phyloP scores from a whole-genome alignment of 805 yeast genomes.

The Saccharomycopsis oosterbeekiorum region DNA sequence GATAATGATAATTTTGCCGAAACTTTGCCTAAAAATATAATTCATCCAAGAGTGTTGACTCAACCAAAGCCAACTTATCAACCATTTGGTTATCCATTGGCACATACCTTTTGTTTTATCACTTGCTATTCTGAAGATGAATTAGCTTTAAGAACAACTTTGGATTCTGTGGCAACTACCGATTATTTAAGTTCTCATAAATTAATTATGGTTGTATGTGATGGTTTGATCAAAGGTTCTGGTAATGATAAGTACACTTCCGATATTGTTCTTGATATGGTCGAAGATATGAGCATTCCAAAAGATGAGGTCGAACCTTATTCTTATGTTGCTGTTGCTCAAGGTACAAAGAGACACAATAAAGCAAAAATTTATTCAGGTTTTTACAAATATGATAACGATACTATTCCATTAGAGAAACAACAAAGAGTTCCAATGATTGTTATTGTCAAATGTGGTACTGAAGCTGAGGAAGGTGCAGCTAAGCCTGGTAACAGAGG shows the following conservation, averaged over 20 bases:
- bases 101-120: constrained; percentile 65
- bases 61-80: constrained; percentile 87
- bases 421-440: constrained; percentile 82
- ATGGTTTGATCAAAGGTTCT: constrained; percentile 89
- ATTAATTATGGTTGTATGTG: constrained; percentile 76
- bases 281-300: constrained; percentile 66
- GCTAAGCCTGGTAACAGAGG: constrained; percentile 91
- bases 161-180: constrained; percentile 90
- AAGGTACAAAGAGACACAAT: constrained; percentile 89
- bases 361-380: constrained; percentile 97
- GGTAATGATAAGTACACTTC: constrained; percentile 87
- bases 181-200: constrained; percentile 95
- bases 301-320: constrained; percentile 68
- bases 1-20: constrained; percentile 24
- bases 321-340: constrained; percentile 93
- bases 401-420: constrained; percentile 64
- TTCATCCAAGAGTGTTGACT: constrained; percentile 73
- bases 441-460: constrained; percentile 78
- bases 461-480: constrained; percentile 62
- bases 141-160: constrained; percentile 73
- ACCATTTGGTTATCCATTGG: constrained; percentile 76
- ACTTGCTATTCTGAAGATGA: constrained; percentile 95
- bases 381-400: constrained; percentile 75
- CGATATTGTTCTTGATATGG: constrained; percentile 78
- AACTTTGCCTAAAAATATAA: constrained; percentile 46